Evolutionary conservation across 192 early-diverging fungal genomes (phyloP), one percentile per base, ranked within the genome.

Genomic region (Coemansia sp.): DNA sequence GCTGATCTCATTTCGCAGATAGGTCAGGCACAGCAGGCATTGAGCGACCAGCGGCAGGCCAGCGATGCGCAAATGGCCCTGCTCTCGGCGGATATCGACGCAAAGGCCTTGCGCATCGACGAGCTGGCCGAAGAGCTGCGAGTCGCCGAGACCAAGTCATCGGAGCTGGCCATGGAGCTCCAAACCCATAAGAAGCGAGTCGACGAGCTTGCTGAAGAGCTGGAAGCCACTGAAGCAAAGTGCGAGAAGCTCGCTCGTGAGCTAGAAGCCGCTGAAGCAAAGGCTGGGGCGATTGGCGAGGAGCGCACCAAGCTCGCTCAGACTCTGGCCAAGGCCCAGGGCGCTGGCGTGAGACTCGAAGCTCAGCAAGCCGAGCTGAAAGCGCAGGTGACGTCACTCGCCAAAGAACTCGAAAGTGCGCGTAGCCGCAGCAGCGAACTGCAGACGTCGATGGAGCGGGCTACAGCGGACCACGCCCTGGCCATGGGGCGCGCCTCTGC

Each of bases 251-350:
- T 55, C 21, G 13, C 24, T 2, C 59, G 53, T 3, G 60, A 45
- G 35, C 28, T 65, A 13, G 31, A 64, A 34, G 23, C 48, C 18
- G 38, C 33, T 1, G 45, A 42, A 16, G 53, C 56, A 34, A 60
- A 62, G 26, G 11, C 21, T 9, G 48, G 13, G 9, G 48, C 48
- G 9, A 11, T 59, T 24, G 58, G 59, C 14, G 64, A 74, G 10
- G 71, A 74, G 66, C 61, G 72, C 2, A 42, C 69, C 0, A 65
- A 55, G 35, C 66, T 80, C 21, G 72, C 72, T 24, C 56, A 69
- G n/a, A 50, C 68, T 2, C 63, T 81, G 63, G 72, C 72, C 56
- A 72, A 81, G 40, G 59, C 72, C 0, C 77, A 80, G 59, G 71
- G 67, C 48, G 37, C 48, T 10, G 60, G 38, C 5, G 64, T 46